phyloP scores from a whole-genome alignment of 75 land plant species.

The Adiantum capillusveneris region DNA sequence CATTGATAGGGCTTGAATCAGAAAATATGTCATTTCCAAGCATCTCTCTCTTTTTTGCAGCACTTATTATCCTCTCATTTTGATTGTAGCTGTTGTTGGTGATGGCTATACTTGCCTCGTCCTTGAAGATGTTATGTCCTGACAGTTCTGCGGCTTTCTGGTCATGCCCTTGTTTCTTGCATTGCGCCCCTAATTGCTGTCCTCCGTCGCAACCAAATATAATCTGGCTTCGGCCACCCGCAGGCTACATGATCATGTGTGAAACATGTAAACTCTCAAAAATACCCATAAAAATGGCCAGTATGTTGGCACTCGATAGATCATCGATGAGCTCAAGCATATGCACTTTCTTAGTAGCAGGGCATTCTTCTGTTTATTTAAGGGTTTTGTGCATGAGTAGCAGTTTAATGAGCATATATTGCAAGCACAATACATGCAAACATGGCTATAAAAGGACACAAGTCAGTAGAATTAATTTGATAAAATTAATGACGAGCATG shows the following conservation, averaged over 20 bases:
- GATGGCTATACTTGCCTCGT: conserved; percentile 14
- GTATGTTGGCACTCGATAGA: too few species aligned
- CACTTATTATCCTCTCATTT: conserved; percentile 51
- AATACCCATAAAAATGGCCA: too few species aligned
- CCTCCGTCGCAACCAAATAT: conserved; percentile 39
- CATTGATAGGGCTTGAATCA: conserved; percentile 42
- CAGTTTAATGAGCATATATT: too few species aligned
- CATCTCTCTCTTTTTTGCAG: conserved; percentile 66
- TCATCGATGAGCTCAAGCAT: too few species aligned
- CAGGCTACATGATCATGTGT: conserved; percentile 21
- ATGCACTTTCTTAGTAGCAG: too few species aligned
- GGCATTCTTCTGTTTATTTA: too few species aligned
- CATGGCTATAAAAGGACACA: too few species aligned
- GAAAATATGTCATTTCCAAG: conserved; percentile 72
- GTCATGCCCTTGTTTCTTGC: conserved; percentile 50
- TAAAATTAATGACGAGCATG: too few species aligned
- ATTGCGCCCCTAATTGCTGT: conserved; percentile 14
- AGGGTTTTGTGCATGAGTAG: too few species aligned
- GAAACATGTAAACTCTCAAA: background rate
- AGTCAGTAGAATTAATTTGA: too few species aligned
- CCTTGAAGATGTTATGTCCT: conserved; percentile 65
- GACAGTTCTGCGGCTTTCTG: conserved; percentile 72
- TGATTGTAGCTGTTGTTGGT: conserved; percentile 5
- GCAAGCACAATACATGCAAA: too few species aligned
- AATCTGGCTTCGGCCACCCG: conserved; percentile 50